A percentile compares a stretch with the other conserved stretches of the same genome.
phyloP scores from a whole-genome alignment of 1,284 basidiomycete genomes.

The Meripilus lineatus region DNA sequence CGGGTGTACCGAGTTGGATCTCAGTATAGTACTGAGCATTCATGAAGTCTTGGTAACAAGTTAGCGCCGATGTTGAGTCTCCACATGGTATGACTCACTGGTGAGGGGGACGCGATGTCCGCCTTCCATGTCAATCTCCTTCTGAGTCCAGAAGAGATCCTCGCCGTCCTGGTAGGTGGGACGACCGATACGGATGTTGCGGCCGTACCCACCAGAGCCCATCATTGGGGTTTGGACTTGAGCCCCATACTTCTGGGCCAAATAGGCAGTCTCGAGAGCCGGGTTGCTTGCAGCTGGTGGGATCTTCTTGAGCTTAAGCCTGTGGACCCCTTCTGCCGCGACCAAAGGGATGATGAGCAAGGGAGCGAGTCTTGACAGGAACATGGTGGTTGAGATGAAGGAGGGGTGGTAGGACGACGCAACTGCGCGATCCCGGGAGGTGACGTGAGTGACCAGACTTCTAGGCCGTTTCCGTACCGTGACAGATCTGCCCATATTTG shows the following conservation, averaged over 20 bases:
- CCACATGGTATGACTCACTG: slow-evolving; percentile 51
- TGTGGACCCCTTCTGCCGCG: slow-evolving; percentile 69
- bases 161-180: slow-evolving; percentile 47
- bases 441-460: no score
- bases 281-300: slow-evolving; percentile 58
- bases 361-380: slow-evolving; percentile 51
- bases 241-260: slow-evolving; percentile 84
- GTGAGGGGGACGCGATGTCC: slow-evolving; percentile 89
- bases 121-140: slow-evolving; percentile 58
- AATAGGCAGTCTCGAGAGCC: slow-evolving; percentile 72
- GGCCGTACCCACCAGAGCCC: slow-evolving; percentile 70
- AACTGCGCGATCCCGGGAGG: slow-evolving; percentile 4
- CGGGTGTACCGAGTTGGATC: slow-evolving; percentile 78
- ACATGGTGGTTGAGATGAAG: slow-evolving; percentile 54
- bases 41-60: slow-evolving; percentile 72
- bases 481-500: no score
- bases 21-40: slow-evolving; percentile 97
- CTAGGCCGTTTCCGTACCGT: no score
- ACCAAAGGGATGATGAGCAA: slow-evolving; percentile 68
- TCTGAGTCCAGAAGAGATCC: slow-evolving; percentile 80
- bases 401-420: slow-evolving; percentile 16
- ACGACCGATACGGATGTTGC: slow-evolving; percentile 49
- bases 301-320: slow-evolving; percentile 84
- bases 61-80: not conserved
- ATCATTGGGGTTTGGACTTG: slow-evolving; percentile 63